Evolutionary conservation across 495 filamentous ascomycete species (phyloP), one percentile per base, ranked within the genome.

Genomic region (Delitschia confertaspora): DNA sequence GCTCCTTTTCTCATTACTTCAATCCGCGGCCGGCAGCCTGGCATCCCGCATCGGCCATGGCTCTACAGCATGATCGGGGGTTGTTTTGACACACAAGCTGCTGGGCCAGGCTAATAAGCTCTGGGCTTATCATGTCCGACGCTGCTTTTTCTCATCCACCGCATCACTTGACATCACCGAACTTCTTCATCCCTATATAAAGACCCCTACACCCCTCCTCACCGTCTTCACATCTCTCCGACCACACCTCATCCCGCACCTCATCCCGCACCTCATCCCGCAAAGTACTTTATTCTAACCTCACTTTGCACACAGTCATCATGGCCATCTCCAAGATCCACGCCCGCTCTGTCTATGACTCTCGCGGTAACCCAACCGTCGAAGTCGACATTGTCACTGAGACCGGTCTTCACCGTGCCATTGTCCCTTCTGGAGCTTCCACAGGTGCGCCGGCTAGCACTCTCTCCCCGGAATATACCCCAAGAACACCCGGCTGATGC

Each of bases 291-390:
- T 13, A 14, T 21, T 29, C 53, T 51, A 24, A 56, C 45, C 38
- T 42, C 13, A 38, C 47, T 37, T 19, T 29, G 31, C 14, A 23
- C 42, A 33, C 32, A 50, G 52, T 16, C 32, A 86, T 58, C 45
- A 99, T 96, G 93, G 72, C 81, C 61, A 96, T 99, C 75, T 78
- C 82, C 64, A 95, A 95, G 78, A 84, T 99, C 68, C 88, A 96
- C 79, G 93, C 91, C 62, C 89, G 93, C 61, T 85, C 80, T 55
- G 87, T 99, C 72, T 99, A 99, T 76, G 93, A 99, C 79, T 96
- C 91, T 65, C 93, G 93, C 63, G 93, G 91, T 64, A 96, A 94
- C 75, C 86, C 87, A 54, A 93, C 87, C 64, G 85, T 89, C 59
- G 82, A 86, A 70, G 93, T 96, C 54, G 93, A 96, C 65, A 78